Percentiles rank a stretch among this genome's conserved stretches.
Evolutionary conservation across 768 basidiomycete genomes (phyloP).

Genomic region (Cytidiella melzeri): DNA sequence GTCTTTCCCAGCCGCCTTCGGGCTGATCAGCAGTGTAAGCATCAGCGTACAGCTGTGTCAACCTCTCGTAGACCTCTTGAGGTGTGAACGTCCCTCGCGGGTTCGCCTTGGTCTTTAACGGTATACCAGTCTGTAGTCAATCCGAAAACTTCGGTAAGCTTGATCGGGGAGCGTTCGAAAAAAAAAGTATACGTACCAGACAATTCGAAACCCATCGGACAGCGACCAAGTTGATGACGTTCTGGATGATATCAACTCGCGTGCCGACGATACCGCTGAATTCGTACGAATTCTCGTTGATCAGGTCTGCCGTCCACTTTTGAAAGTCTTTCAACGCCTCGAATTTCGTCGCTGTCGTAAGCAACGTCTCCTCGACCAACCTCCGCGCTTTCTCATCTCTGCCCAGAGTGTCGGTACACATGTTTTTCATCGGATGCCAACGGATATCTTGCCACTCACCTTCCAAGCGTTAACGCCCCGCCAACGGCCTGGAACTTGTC

Average conservation of each 20-base stretch:
- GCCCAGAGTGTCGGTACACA: too few species aligned
- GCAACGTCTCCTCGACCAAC: too few species aligned
- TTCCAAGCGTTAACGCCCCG: conserved; percentile 20
- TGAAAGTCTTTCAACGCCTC: conserved; percentile 19
- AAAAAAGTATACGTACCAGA: conserved; percentile 33
- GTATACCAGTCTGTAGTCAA: conserved; percentile 33
- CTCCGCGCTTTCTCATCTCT: too few species aligned
- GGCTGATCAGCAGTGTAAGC: conserved; percentile 28
- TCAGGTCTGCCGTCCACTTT: conserved; percentile 27
- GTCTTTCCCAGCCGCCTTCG: conserved; percentile 29
- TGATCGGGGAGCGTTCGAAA: too few species aligned
- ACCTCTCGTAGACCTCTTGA: conserved; percentile 42
- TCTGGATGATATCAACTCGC: conserved; percentile 42
- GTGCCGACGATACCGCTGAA: conserved; percentile 29
- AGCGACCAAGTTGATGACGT: conserved; percentile 40
- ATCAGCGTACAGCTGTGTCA: conserved; percentile 24
- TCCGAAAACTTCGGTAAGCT: not conserved
- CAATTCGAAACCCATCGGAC: conserved; percentile 36
- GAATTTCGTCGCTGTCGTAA: too few species aligned
- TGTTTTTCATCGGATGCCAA: conserved; percentile 34
- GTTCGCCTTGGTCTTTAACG: conserved; percentile 40
- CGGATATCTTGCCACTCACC: conserved; percentile 35
- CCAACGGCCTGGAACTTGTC: conserved; percentile 31
- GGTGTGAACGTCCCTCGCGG: conserved; percentile 40
- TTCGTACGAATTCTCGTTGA: conserved; percentile 29